Percentiles rank a stretch among this genome's conserved stretches.
These are phyloP conservation scores for Yamadazyma akitaensis DNA, from an alignment of 805 yeast genomes.

Conservation along the genomic window DNA sequence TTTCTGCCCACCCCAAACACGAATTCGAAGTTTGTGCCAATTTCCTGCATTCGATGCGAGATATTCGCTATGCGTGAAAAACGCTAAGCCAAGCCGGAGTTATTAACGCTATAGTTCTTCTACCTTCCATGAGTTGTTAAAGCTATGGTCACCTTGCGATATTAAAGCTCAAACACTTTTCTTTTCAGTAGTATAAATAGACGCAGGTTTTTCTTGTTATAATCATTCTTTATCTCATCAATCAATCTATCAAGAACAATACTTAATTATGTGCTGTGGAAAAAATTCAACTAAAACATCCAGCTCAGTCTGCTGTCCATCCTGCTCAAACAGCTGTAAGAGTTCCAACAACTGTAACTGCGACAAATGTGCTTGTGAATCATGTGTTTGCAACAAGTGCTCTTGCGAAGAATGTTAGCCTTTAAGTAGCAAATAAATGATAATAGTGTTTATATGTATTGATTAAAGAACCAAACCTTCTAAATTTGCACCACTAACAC, in stretches of 20 bases:
- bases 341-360: background rate
- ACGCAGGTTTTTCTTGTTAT: background rate
- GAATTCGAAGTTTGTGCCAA: background rate
- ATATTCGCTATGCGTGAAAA: background rate
- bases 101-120: background rate
- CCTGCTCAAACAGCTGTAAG: background rate
- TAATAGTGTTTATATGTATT: background rate
- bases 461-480: conserved; percentile 1
- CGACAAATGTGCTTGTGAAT: background rate
- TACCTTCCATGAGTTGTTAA: background rate
- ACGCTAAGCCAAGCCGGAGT: background rate
- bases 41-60: background rate
- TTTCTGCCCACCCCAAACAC: too few species aligned
- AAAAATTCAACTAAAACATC: background rate
- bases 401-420: background rate
- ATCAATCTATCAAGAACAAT: background rate
- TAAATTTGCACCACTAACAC: conserved; percentile 11
- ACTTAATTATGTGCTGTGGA: background rate
- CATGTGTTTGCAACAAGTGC: background rate
- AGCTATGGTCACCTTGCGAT: background rate
- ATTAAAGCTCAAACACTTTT: background rate
- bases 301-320: background rate
- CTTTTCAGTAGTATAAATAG: too few species aligned
- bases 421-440: background rate
- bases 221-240: background rate